Conservation (phyloP, 768 basidiomycete species). For the Naganishia antarctica region DNA sequence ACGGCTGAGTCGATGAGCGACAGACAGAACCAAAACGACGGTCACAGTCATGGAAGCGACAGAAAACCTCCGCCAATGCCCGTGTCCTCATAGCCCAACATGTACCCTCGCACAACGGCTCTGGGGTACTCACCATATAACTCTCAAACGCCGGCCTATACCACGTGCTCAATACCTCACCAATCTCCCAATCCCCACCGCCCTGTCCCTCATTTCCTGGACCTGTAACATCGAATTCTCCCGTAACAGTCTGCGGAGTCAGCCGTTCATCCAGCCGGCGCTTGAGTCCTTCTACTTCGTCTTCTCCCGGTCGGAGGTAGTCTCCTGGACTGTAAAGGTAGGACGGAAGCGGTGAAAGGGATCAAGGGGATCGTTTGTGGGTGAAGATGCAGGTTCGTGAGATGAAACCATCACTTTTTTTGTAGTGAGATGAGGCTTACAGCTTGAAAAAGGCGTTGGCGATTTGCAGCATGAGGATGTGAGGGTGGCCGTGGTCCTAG, state of each 20-base stretch:
- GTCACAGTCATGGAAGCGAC: too few species aligned
- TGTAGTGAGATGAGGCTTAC: constrained; percentile 50
- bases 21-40: background rate
- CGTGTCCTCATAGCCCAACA: background rate
- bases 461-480: constrained; percentile 96
- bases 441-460: constrained; percentile 99
- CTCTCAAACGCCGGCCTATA: constrained; percentile 98
- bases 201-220: constrained; percentile 60
- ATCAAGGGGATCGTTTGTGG: background rate
- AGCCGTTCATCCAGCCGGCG: constrained; percentile 81
- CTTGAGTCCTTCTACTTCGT: constrained; percentile 85
- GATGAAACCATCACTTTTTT: too few species aligned
- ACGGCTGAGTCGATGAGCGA: background rate
- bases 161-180: constrained; percentile 96
- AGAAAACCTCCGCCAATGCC: too few species aligned
- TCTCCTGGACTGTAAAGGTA: constrained; percentile 65
- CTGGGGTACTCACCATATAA: constrained; percentile 71
- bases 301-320: constrained; percentile 93
- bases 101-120: background rate
- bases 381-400: too few species aligned
- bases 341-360: background rate
- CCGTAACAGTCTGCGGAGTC: constrained; percentile 49
- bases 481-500: constrained; percentile 94
- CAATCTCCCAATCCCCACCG: constrained; percentile 88
- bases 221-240: constrained; percentile 19